Evolutionary conservation across 805 yeast species (phyloP).

Genomic region (Cyberlindnera bimundalis): DNA sequence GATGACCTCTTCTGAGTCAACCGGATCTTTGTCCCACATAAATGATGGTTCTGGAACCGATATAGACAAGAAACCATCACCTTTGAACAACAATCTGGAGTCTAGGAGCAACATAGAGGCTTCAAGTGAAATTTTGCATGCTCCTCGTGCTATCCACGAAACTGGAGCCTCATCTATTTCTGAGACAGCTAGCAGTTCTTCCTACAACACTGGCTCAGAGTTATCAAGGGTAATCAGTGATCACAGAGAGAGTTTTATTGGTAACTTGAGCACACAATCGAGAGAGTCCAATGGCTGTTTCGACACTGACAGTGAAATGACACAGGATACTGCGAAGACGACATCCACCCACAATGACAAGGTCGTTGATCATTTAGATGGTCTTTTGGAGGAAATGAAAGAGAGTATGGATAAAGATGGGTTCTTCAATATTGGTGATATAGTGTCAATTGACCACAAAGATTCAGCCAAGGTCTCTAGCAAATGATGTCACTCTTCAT

Average conservation of each 20-base stretch:
- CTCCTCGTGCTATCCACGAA: constrained; percentile 20
- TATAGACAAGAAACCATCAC: not conserved
- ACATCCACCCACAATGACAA: constrained; percentile 5
- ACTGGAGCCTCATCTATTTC: constrained; percentile 5
- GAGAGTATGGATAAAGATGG: constrained; percentile 18
- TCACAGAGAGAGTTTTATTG: constrained; percentile 20
- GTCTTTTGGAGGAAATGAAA: constrained; percentile 24
- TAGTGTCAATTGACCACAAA: no score
- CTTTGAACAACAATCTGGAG: constrained; percentile 15
- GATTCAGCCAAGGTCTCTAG: not conserved
- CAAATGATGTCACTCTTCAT: no score
- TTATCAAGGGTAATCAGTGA: constrained; percentile 17
- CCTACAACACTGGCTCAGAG: constrained; percentile 3
- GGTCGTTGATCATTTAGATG: constrained; percentile 16
- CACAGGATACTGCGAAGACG: constrained; percentile 19
- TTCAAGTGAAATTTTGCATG: constrained; percentile 24
- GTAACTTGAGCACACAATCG: constrained; percentile 13
- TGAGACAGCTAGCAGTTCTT: constrained; percentile 5
- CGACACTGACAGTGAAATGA: constrained; percentile 14
- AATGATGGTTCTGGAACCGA: constrained; percentile 25
- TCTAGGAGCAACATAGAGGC: no score
- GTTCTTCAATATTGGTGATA: constrained; percentile 7
- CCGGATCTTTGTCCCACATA: constrained; percentile 24
- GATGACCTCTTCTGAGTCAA: constrained; percentile 21
- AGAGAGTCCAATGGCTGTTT: constrained; percentile 12